These are phyloP conservation scores for Blastomyces gilchristii DNA, from an alignment of 2,329 filamentous ascomycete genomes.

Conservation along the genomic window DNA sequence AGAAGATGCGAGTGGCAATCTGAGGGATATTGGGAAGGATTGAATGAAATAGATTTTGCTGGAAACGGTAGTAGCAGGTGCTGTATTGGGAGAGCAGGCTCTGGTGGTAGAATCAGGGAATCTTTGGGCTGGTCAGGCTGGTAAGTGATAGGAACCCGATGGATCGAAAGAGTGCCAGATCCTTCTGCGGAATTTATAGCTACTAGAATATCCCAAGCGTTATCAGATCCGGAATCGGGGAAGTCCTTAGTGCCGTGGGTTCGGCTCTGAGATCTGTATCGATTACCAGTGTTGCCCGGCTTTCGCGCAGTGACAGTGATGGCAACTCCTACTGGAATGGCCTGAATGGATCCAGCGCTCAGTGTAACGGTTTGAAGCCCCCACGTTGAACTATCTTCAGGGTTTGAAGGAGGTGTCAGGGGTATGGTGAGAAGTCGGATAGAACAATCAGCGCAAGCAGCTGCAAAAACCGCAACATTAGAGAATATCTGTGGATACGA, in stretches of 20 bases:
- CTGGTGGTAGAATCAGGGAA: conserved; percentile 23
- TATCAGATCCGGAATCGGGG: conserved; percentile 13
- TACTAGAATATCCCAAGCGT: conserved; percentile 37
- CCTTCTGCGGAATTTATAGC: conserved; percentile 38
- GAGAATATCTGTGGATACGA: conserved; percentile 40
- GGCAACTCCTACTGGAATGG: conserved; percentile 41
- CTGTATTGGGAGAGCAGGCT: conserved; percentile 36
- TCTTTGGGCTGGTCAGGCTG: conserved; percentile 15
- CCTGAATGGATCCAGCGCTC: conserved; percentile 37
- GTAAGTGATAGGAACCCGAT: conserved; percentile 32
- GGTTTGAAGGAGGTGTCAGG: conserved; percentile 40
- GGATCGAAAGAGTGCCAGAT: conserved; percentile 36
- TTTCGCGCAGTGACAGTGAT: conserved; percentile 44
- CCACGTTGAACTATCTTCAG: conserved; percentile 27
- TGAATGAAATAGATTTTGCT: conserved; percentile 45
- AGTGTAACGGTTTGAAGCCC: conserved; percentile 43
- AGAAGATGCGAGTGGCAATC: conserved; percentile 46
- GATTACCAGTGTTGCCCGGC: conserved; percentile 22
- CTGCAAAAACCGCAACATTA: conserved; percentile 43
- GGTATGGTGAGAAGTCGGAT: conserved; percentile 47
- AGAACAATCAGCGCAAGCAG: conserved; percentile 48
- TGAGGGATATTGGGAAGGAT: conserved; percentile 43
- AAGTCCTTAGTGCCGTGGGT: conserved; percentile 16
- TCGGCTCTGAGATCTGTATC: conserved; percentile 24
- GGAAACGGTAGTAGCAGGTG: conserved; percentile 41